Evolutionary conservation across 116 monocot genomes (phyloP).

Genomic region (Posidonia oceanica): DNA sequence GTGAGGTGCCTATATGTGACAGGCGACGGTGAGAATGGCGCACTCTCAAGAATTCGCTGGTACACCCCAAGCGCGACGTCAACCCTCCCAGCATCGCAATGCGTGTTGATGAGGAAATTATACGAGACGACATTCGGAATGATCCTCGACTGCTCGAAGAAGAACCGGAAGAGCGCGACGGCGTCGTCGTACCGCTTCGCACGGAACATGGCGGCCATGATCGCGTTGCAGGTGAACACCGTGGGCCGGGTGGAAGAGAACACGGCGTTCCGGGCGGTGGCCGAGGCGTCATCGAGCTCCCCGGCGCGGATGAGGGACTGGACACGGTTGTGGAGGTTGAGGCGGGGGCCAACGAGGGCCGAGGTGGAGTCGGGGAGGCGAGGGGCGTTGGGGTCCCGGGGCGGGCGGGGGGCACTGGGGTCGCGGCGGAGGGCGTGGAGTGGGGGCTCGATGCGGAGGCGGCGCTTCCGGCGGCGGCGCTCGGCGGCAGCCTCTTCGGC

Average conservation of each 20-base stretch:
- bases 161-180: constrained; percentile 52
- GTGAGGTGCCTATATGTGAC: constrained; percentile 90
- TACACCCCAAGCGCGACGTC: constrained; percentile 61
- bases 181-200: constrained; percentile 45
- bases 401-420: constrained; percentile 49
- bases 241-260: constrained; percentile 68
- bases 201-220: constrained; percentile 55
- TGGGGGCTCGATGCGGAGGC: constrained; percentile 83
- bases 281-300: constrained; percentile 67
- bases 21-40: constrained; percentile 90
- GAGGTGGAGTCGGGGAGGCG: constrained; percentile 85
- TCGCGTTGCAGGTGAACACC: constrained; percentile 91
- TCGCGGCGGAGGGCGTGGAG: constrained; percentile 72
- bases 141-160: constrained; percentile 55
- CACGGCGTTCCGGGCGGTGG: constrained; percentile 59
- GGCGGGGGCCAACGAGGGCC: constrained; percentile 72
- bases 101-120: constrained; percentile 66
- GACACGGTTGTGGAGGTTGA: constrained; percentile 83
- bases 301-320: constrained; percentile 71
- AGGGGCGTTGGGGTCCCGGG: constrained; percentile 57
- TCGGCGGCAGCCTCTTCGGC: constrained; percentile 93
- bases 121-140: constrained; percentile 85
- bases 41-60: constrained; percentile 49
- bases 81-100: constrained; percentile 59
- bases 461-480: constrained; percentile 80